Base-by-base conservation (phyloP, 2,329 filamentous ascomycete species). In the Bimuria novae-zelandiae region DNA sequence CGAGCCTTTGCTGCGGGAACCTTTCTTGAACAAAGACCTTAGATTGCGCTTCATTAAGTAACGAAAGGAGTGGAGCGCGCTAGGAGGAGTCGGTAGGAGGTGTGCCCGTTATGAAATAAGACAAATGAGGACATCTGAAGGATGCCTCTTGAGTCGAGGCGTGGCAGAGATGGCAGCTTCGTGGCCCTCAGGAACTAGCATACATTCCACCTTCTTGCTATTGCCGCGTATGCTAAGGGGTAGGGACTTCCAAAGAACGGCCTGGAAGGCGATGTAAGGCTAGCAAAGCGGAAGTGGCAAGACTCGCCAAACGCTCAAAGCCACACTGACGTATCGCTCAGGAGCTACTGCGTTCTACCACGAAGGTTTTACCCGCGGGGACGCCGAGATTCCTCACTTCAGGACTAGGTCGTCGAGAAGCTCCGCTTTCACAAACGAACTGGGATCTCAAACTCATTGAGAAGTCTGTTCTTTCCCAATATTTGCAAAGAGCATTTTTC, bases 31-130 rank as follows among this genome's bases (percentile, higher is more conserved):
- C 17, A 54, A 21, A 11, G 46, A 42, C 30, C 47, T 54, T 14
- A 51, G 22, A 27, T 19, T 36, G 17, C 14, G 30, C 29, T 33
- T 49, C 52, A 54, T 54, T 36, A 33, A 36, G 37, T 23, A 25
- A 40, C 7, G 23, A 12, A 14, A 12, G 22, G 16, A 47, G 44
- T 37, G 16, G 16, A 8, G 33, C 42, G 30, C 43, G 19, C 21
- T 39, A 36, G 33, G n/a, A 39, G 36, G n/a, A 17, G 30, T 12
- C 35, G 25, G 40, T 44, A 17, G 29, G 21, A 44, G 17, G 27
- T 22, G 29, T 10, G n/a, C 36, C 6, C n/a, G 40, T 19, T 22
- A 39, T 22, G 44, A 37, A 8, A 23, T 19, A 8, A 17, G 44
- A 22, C 33, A 4, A 37, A 16, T 21, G 39, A 29, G 22, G 29